phyloP scores from a whole-genome alignment of 495 filamentous ascomycete genomes.

The Penicillium pancosmium region DNA sequence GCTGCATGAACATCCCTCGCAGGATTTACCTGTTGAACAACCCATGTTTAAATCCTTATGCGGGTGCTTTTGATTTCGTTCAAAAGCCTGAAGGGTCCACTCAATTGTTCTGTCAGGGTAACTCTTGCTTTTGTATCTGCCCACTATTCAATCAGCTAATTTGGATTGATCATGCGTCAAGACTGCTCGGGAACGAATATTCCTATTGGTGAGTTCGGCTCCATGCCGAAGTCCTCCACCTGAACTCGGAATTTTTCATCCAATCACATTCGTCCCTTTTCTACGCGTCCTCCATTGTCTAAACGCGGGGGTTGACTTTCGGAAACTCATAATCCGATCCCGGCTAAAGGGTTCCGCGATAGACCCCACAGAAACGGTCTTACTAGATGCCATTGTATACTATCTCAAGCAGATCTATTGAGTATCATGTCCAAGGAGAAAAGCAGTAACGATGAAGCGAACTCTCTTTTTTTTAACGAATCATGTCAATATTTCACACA shows the following conservation, averaged over 20 bases:
- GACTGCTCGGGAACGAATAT: not conserved
- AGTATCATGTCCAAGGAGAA: too few relatives aligned
- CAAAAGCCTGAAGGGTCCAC: constrained; percentile 25
- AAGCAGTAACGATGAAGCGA: too few relatives aligned
- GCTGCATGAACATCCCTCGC: constrained; percentile 44
- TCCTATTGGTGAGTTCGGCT: constrained; percentile 1
- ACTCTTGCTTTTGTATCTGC: constrained; percentile 1
- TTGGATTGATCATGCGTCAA: constrained; percentile 5
- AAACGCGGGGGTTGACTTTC: constrained; percentile 3
- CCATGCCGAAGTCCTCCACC: not conserved
- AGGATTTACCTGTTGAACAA: constrained; percentile 37
- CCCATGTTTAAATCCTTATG: constrained; percentile 29
- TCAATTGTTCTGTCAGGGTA: not conserved
- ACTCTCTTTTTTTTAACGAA: too few relatives aligned
- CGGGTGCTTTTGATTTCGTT: constrained; percentile 1
- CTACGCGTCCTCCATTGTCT: not conserved
- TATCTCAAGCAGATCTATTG: too few relatives aligned
- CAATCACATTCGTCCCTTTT: not conserved
- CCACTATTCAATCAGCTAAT: constrained; percentile 2
- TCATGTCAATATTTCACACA: not conserved
- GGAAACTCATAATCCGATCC: not conserved
- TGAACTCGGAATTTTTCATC: not conserved
- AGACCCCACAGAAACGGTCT: not conserved
- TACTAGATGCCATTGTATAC: not conserved
- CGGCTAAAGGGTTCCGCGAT: not conserved